Conservation (phyloP, 2,329 filamentous ascomycete species). For the Penicillium polonicum region DNA sequence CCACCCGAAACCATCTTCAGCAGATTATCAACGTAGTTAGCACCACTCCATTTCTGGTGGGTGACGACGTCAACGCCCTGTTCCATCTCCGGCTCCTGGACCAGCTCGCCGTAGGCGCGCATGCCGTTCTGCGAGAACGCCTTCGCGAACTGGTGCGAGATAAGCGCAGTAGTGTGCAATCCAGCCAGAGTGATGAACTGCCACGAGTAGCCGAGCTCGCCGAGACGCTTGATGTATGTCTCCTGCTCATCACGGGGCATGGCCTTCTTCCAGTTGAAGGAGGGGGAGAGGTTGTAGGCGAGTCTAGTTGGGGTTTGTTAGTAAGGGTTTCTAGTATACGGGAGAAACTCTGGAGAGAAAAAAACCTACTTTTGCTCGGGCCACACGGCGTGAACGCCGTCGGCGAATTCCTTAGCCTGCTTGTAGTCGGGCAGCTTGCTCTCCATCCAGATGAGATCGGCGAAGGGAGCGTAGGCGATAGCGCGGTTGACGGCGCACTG, state of each 20-base stretch:
- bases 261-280: slow-evolving; percentile 99
- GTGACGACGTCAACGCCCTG: slow-evolving; percentile 89
- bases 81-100: slow-evolving; percentile 97
- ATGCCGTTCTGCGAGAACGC: slow-evolving; percentile 82
- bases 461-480: slow-evolving; percentile 87
- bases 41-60: slow-evolving; percentile 98
- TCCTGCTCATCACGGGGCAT: slow-evolving; percentile 91
- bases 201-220: slow-evolving; percentile 92
- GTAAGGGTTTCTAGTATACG: not conserved
- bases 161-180: slow-evolving; percentile 90
- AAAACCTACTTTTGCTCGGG: slow-evolving; percentile 88
- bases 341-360: not conserved
- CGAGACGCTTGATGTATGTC: slow-evolving; percentile 93
- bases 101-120: slow-evolving; percentile 93
- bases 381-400: slow-evolving; percentile 90
- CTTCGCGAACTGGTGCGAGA: slow-evolving; percentile 82
- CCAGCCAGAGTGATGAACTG: slow-evolving; percentile 99
- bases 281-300: slow-evolving; percentile 96
- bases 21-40: slow-evolving; percentile 90
- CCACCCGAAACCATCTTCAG: slow-evolving; percentile 97
- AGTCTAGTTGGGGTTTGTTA: slow-evolving; percentile 56
- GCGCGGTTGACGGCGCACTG: slow-evolving; percentile 89
- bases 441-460: slow-evolving; percentile 99
- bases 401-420: slow-evolving; percentile 90
- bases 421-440: slow-evolving; percentile 89